phyloP scores from a whole-genome alignment of 148 eudicot genomes.

The Spergularia marina region DNA sequence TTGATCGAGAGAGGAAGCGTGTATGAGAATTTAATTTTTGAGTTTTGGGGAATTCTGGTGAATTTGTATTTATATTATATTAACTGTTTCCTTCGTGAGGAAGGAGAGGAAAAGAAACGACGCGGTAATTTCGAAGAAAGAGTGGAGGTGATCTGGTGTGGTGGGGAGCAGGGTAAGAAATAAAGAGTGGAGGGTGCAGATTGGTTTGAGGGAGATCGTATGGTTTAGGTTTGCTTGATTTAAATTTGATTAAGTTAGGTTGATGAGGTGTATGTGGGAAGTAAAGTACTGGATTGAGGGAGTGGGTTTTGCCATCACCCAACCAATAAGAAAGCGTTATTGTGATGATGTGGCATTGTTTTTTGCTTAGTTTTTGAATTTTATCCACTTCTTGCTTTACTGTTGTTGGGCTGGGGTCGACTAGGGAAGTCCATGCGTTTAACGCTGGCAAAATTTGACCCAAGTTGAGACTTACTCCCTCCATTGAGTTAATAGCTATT shows the following conservation, averaged over 20 bases:
- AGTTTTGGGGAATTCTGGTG: neutral
- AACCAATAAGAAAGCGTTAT: slow-evolving; percentile 27
- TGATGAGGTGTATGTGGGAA: neutral
- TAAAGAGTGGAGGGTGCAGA: neutral
- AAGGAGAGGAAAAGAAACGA: slow-evolving; percentile 1
- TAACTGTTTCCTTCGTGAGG: slow-evolving; percentile 7
- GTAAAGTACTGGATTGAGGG: neutral
- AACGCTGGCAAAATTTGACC: too few relatives aligned
- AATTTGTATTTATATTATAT: neutral
- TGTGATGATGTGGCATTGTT: slow-evolving; percentile 24
- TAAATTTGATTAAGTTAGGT: neutral
- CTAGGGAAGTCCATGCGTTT: too few relatives aligned
- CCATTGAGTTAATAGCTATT: too few relatives aligned
- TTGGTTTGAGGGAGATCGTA: neutral
- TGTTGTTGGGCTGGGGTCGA: too few relatives aligned
- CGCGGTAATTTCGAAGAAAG: neutral
- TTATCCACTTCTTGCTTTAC: too few relatives aligned
- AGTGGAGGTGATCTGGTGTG: neutral
- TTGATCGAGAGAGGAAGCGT: neutral
- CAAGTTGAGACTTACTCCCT: too few relatives aligned
- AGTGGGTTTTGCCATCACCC: slow-evolving; percentile 20
- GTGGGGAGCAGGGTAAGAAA: neutral
- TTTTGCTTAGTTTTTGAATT: neutral
- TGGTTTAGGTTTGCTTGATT: neutral
- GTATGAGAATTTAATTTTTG: neutral